Evolutionary conservation across 2,329 filamentous ascomycete genomes (phyloP).

Genomic region (Paecilomyces dactylethromorphus): DNA sequence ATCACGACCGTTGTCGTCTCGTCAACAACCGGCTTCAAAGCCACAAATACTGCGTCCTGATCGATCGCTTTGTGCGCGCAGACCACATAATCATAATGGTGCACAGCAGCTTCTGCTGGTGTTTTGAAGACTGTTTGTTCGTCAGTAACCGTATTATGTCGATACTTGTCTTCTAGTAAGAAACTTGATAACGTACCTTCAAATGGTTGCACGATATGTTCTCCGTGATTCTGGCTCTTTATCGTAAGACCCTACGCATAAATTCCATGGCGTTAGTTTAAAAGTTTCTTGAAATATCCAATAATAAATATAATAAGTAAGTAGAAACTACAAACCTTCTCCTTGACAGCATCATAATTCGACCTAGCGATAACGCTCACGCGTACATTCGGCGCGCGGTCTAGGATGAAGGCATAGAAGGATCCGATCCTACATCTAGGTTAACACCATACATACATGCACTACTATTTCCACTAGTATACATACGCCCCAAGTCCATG

Average conservation of each 20-base stretch:
- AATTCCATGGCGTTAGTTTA: neutral
- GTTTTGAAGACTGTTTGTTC: conserved; percentile 29
- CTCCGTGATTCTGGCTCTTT: conserved; percentile 36
- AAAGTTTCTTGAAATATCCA: neutral
- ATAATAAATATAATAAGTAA: neutral
- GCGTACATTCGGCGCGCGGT: conserved; percentile 32
- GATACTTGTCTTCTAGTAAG: neutral
- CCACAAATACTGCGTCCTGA: conserved; percentile 31
- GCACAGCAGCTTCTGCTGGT: conserved; percentile 23
- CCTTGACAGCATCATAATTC: conserved; percentile 38
- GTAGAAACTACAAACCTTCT: conserved; percentile 21
- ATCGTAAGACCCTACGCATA: conserved; percentile 33
- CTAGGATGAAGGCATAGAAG: conserved; percentile 52
- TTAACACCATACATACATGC: neutral
- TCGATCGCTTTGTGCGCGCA: conserved; percentile 38
- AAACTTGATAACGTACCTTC: conserved; percentile 22
- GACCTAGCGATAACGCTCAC: conserved; percentile 41
- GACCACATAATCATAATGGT: conserved; percentile 30
- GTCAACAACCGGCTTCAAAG: conserved; percentile 29
- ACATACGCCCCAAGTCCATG: conserved; percentile 51
- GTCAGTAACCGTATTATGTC: neutral
- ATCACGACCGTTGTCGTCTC: conserved; percentile 30
- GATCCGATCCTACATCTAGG: conserved; percentile 44
- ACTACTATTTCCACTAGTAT: neutral
- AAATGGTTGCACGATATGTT: conserved; percentile 24